Evolutionary conservation across 306 rosid species (phyloP), one percentile per base, ranked within the genome.

Genomic region (Cicer judaicum): DNA sequence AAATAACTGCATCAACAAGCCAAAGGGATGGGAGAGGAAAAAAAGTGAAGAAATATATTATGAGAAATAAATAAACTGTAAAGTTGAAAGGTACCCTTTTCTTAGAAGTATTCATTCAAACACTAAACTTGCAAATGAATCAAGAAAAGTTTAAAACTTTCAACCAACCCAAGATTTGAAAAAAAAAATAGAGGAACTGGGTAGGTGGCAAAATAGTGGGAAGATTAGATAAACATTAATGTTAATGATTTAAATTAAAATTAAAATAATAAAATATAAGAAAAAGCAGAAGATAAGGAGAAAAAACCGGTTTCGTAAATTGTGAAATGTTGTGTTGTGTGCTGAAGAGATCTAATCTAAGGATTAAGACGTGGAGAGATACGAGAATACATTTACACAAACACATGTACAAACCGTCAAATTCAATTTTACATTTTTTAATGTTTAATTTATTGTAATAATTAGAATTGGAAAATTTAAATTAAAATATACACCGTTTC

Each of bases 281-380:
- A 0, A 16, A 0, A 70, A 63, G 24, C 21, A 2, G 7, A 68
- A 78, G 84, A 82, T 42, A 70, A 74, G 79, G 70, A 79, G 70
- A 46, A 83, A 77, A 81, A 75, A 64, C 9, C 50, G 74, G 81
- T 68, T 47, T 70, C 72, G 79, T 47, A 68, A 79, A 61, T 68
- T 75, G 63, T 63, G 4, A 53, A 49, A 0, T 39, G 7, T 63
- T 63, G 7, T 69, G 57, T 44, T 13, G 53, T 53, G 62, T 59
- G 75, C 73, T 70, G 79, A 84, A 85, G 83, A 84, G 90, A 89
- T 85, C 90, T 79, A 42, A 11, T 61, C 67, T 38, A 39, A 61
- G 68, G 64, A 34, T 38, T 62, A 83, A 81, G 87, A 88, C 88
- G 86, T 88, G 87, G 92, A 82, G 92, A 82, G 74, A 79, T 79